Evolutionary conservation across 768 basidiomycete species (phyloP).

Genomic region (Lepiota brunneoincarnata): DNA sequence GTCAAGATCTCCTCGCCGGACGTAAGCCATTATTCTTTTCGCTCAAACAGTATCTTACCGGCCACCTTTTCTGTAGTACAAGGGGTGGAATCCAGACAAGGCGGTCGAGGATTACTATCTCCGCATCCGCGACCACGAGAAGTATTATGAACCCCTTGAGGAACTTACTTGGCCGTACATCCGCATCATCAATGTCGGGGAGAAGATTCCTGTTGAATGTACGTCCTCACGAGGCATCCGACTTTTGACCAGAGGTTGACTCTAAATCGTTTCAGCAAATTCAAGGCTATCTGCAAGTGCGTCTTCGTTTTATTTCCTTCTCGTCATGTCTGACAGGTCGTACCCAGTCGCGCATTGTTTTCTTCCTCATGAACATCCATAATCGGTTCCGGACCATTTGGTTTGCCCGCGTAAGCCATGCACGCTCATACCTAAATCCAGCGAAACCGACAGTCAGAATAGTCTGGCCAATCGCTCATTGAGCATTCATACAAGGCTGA

Average conservation of each 20-base stretch:
- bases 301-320: slow-evolving; percentile 7
- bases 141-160: slow-evolving; percentile 86
- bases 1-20: slow-evolving; percentile 99
- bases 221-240: slow-evolving; percentile 20
- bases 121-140: slow-evolving; percentile 86
- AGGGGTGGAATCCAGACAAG: slow-evolving; percentile 87
- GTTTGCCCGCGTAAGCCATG: slow-evolving; percentile 79
- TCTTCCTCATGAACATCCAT: slow-evolving; percentile 99
- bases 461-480: slow-evolving; percentile 98
- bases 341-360: slow-evolving; percentile 86
- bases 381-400: slow-evolving; percentile 91
- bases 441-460: not conserved
- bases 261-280: slow-evolving; percentile 50
- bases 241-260: not conserved
- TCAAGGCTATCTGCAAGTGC: slow-evolving; percentile 83
- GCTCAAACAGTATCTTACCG: slow-evolving; percentile 6
- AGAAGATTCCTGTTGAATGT: slow-evolving; percentile 96
- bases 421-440: not conserved
- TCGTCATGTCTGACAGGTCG: not conserved
- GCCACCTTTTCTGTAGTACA: slow-evolving; percentile 55
- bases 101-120: slow-evolving; percentile 90
- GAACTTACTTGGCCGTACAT: slow-evolving; percentile 93
- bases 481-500: slow-evolving; percentile 99
- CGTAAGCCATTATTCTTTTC: slow-evolving; percentile 41
- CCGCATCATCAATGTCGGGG: slow-evolving; percentile 94